Conservation (phyloP, 352 stramenopile species). For the Paralagenidium karlingii region DNA sequence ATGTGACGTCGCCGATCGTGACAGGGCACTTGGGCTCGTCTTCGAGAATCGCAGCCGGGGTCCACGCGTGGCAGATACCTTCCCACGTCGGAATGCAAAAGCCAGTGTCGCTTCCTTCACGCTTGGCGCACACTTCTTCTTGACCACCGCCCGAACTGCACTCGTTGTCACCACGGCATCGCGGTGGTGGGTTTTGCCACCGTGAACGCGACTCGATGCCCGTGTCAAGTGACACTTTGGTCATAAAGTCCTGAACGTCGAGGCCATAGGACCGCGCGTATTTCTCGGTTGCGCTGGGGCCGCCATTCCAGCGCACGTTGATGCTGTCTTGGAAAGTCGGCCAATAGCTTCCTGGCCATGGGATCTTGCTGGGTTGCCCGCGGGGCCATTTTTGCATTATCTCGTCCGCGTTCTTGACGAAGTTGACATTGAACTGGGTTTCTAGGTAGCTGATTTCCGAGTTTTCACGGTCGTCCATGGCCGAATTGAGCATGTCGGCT, state of each 20-base stretch:
- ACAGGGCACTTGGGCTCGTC: slow-evolving; percentile 3
- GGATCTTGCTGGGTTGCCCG: no score
- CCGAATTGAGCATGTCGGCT: no score
- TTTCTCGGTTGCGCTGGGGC: slow-evolving; percentile 20
- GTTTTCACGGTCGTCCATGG: no score
- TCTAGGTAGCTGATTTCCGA: no score
- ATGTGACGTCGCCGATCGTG: slow-evolving; percentile 5
- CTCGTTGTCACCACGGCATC: neutral
- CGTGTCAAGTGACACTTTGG: neutral
- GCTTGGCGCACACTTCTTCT: neutral
- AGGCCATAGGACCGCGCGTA: neutral
- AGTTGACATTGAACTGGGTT: no score
- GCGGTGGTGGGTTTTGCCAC: no score
- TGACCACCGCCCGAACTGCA: neutral
- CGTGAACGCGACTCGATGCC: slow-evolving; percentile 6
- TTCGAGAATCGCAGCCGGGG: no score
- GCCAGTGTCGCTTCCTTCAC: slow-evolving; percentile 2
- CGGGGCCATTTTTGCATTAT: no score
- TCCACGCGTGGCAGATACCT: no score
- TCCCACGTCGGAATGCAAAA: no score
- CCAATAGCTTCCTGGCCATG: slow-evolving; percentile 1
- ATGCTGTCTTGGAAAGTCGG: neutral
- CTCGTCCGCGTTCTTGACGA: no score
- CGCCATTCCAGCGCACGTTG: neutral
- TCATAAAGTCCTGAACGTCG: neutral